Evolutionary conservation across 805 yeast species (phyloP).

Genomic region (Diddensiella caesifluorescens): DNA sequence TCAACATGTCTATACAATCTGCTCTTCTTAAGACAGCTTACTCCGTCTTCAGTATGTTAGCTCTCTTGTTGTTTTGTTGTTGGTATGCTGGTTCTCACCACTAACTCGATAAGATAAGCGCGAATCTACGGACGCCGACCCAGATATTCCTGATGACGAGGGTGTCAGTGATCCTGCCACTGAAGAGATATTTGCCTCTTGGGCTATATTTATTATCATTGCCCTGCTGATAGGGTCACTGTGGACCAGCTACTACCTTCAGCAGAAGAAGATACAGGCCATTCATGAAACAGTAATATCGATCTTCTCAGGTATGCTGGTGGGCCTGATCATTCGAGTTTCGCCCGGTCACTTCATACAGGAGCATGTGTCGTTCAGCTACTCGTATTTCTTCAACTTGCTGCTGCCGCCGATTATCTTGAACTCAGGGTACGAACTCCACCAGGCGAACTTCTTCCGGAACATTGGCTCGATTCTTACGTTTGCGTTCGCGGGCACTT

Average conservation of each 20-base stretch:
- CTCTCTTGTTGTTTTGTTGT: neutral
- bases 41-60: neutral
- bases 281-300: conserved; percentile 97
- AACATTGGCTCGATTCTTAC: conserved; percentile 86
- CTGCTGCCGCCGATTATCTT: conserved; percentile 92
- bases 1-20: neutral
- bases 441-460: conserved; percentile 90
- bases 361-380: conserved; percentile 92
- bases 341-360: conserved; percentile 97
- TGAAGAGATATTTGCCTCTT: conserved; percentile 92
- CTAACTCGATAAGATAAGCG: conserved; percentile 21
- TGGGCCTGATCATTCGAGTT: conserved; percentile 83
- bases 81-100: neutral
- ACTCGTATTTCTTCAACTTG: conserved; percentile 89
- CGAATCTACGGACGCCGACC: conserved; percentile 36
- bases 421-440: conserved; percentile 93
- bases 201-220: conserved; percentile 90
- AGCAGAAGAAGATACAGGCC: conserved; percentile 85
- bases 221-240: conserved; percentile 78
- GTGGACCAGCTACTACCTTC: conserved; percentile 92
- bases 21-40: neutral
- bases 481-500: conserved; percentile 97
- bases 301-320: conserved; percentile 94
- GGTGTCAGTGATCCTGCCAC: conserved; percentile 75
- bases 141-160: conserved; percentile 41